phyloP scores from a whole-genome alignment of 805 yeast species.

The Blastobotrys chiropterorum region DNA sequence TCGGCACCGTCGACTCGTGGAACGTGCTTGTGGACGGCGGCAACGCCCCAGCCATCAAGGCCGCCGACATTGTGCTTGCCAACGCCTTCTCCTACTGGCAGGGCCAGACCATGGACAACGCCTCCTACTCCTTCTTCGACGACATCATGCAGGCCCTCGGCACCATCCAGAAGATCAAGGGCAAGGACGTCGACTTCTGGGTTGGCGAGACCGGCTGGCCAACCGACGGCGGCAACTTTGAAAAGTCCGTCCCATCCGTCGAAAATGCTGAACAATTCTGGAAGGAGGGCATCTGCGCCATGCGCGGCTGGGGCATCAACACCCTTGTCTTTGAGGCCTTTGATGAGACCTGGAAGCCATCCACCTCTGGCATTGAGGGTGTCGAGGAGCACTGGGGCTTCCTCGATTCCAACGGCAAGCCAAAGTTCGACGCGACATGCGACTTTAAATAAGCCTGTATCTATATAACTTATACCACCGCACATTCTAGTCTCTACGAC shows the following conservation, averaged over 20 bases:
- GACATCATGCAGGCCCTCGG: conserved; percentile 98
- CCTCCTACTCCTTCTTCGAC: conserved; percentile 89
- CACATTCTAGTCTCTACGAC: neutral
- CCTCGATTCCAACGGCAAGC: conserved; percentile 39
- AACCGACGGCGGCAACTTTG: conserved; percentile 71
- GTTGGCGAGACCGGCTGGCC: conserved; percentile 99
- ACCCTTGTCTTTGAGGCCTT: conserved; percentile 90
- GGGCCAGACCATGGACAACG: conserved; percentile 79
- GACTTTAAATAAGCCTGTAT: neutral
- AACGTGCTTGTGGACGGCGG: conserved; percentile 79
- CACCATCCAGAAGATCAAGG: conserved; percentile 78
- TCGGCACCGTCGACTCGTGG: conserved; percentile 97
- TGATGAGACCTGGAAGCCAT: conserved; percentile 96
- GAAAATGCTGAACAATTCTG: conserved; percentile 74
- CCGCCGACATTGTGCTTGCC: conserved; percentile 81
- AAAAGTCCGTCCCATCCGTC: conserved; percentile 58
- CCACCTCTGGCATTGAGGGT: conserved; percentile 67
- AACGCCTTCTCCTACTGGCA: conserved; percentile 99
- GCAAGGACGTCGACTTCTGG: conserved; percentile 82
- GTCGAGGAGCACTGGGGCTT: conserved; percentile 97
- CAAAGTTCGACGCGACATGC: conserved; percentile 24
- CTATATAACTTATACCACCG: neutral
- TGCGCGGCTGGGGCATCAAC: conserved; percentile 94
- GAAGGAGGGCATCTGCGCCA: conserved; percentile 85
- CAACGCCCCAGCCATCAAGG: conserved; percentile 62